Conservation (phyloP, 1,139 yeast genomes). For the Candida labiduridarum region DNA sequence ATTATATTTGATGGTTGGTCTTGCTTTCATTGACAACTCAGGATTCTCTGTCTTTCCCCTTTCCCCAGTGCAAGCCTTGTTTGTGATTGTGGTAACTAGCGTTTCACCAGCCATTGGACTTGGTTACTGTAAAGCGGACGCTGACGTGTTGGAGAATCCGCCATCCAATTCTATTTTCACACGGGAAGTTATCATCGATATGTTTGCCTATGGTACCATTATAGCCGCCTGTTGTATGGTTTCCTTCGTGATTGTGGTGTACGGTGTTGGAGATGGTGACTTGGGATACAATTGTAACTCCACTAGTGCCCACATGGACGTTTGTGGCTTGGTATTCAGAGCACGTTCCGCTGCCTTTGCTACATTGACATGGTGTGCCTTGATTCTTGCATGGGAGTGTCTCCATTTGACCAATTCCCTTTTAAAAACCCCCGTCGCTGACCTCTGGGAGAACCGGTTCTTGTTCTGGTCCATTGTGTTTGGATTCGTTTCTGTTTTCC, state of each 20-base stretch:
- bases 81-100: constrained; percentile 79
- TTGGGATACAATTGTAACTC: constrained; percentile 68
- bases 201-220: constrained; percentile 72
- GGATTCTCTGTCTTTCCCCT: constrained; percentile 74
- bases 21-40: constrained; percentile 63
- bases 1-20: constrained; percentile 67
- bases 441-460: constrained; percentile 75
- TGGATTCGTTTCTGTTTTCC: constrained; percentile 76
- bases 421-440: constrained; percentile 61
- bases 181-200: constrained; percentile 70
- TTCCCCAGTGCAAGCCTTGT: constrained; percentile 77
- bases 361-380: constrained; percentile 88
- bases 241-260: constrained; percentile 66
- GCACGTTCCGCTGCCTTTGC: constrained; percentile 85
- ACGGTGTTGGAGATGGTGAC: constrained; percentile 66
- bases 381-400: constrained; percentile 89
- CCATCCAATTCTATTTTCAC: constrained; percentile 71
- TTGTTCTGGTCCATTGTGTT: constrained; percentile 81
- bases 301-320: constrained; percentile 18
- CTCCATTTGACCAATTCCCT: constrained; percentile 75
- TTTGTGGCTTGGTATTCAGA: constrained; percentile 68
- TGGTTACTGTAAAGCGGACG: constrained; percentile 31
- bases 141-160: constrained; percentile 44
- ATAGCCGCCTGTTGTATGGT: constrained; percentile 76
- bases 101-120: constrained; percentile 88